Evolutionary conservation across 176 grass and related monocot genomes (phyloP), one percentile per base, ranked within the genome.

Genomic region (Aegilops umbellulata): DNA sequence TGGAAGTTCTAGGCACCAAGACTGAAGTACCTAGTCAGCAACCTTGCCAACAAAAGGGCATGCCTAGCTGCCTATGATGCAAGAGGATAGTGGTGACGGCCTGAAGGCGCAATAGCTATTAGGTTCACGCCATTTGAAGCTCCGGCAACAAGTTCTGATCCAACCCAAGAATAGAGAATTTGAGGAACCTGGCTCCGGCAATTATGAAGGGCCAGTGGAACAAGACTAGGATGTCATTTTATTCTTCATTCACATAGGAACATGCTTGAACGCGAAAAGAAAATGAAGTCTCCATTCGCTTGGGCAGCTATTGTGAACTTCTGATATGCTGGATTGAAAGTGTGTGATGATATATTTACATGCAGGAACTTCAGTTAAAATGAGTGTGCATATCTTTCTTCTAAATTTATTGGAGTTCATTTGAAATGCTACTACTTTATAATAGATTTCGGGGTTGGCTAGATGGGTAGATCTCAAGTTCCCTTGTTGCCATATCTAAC

Each of bases 51-150:
- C 44, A 47, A 15, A 47, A 47, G 44, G 12, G 3, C 13, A 47
- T 47, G 44, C 13, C 13, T 5, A 47, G 5, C 3, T 47, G 4
- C 13, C 82, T 26, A 42, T 69, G 30, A 27, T 69, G 47, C 77
- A 76, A 78, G 57, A 66, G 47, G 85, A 93, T 64, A 81, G 80
- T 10, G 91, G 79, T 34, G 88, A 90, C 1, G 7, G 17, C 32
- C 76, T 86, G 34, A 88, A 88, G 55, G 82, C 65, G 87, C 77
- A 12, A 81, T 88, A 55, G 10, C 80, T 62, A 81, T 85, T 81
- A 90, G 91, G 82, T 79, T 90, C 36, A 34, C 88, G 47, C 16
- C 8, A 29, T 55, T 55, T 76, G 16, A 12, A 53, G 46, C 15
- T 55, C 44, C 13, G 13, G 13, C 3, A 1, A 15, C 13, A 1